Conservation (phyloP, 371 early-diverging fungal species). For the Batkoa obscura region DNA sequence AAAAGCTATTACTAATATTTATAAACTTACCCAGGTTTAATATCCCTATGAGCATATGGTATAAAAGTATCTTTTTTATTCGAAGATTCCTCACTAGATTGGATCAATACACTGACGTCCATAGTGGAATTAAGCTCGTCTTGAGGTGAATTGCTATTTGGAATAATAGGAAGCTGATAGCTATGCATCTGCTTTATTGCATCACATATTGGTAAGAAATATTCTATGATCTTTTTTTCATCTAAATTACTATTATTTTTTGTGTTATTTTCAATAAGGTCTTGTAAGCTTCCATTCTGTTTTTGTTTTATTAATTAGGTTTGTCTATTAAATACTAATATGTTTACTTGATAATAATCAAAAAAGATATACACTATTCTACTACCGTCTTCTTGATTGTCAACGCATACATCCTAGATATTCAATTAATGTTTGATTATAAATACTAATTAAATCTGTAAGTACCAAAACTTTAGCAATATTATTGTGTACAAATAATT, state of each 20-base stretch:
- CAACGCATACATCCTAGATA: constrained; percentile 35
- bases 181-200: constrained; percentile 36
- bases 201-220: constrained; percentile 37
- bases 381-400: constrained; percentile 30
- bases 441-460: neutral
- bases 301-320: neutral
- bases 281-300: constrained; percentile 39
- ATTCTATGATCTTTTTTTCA: constrained; percentile 31
- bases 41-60: constrained; percentile 56
- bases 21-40: constrained; percentile 46
- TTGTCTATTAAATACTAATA: neutral
- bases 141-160: constrained; percentile 8
- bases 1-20: neutral
- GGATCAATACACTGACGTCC: neutral
- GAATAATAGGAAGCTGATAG: constrained; percentile 24
- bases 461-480: constrained; percentile 44
- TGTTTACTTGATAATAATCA: constrained; percentile 33
- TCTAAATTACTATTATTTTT: constrained; percentile 25
- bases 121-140: neutral
- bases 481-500: constrained; percentile 39
- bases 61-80: constrained; percentile 12
- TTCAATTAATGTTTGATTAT: neutral
- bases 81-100: neutral
- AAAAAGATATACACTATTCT: constrained; percentile 43
- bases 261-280: constrained; percentile 30